Evolutionary conservation across 2,329 filamentous ascomycete genomes (phyloP), one percentile per base, ranked within the genome.

Genomic region (Diaporthe nobilis): DNA sequence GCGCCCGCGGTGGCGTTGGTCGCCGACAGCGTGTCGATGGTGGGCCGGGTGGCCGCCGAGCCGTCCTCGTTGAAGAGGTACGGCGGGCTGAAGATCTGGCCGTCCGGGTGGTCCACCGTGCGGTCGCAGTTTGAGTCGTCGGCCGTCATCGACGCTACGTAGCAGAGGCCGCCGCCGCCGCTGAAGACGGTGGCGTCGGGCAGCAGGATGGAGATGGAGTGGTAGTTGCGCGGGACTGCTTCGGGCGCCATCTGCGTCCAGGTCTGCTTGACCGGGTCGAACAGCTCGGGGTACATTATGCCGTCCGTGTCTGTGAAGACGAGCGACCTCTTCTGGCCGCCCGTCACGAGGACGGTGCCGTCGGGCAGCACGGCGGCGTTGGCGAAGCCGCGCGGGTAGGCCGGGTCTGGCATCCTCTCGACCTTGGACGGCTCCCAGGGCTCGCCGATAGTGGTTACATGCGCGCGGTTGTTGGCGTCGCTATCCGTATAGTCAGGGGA

Each of bases 91-190:
- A 86, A 90, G 72, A 90, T 86, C 79, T 90, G 85, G 7, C 81
- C 84, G 76, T 90, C 87, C 70, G 84, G 85, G 79, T 90, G 89
- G 75, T 90, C 88, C 37, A 68, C 65, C 4, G 65, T 68, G 47
- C 65, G 65, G 47, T 68, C 65, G 13, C 83, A 73, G 34, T 12
- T 25, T 0, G 65, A 68, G 65, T 68, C 47, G 47, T 68, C 65
- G 31, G 65, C 63, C 1, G 63, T 82, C 5, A 80, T 74, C 75
- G 85, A 87, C 65, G 80, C 82, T 31, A 78, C 81, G 31, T 84
- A 85, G 73, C 87, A 90, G 2, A 90, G 82, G 3, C 88, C 87
- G 15, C 87, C 86, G 17, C 87, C 87, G n/a, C 84, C 86, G n/a
- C 81, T 84, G 72, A 87, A 80, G 2, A 88, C 86, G 1, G 83